Evolutionary conservation across 2,329 filamentous ascomycete genomes (phyloP), one percentile per base, ranked within the genome.

Genomic region (Aspergillus pseudoterreus): DNA sequence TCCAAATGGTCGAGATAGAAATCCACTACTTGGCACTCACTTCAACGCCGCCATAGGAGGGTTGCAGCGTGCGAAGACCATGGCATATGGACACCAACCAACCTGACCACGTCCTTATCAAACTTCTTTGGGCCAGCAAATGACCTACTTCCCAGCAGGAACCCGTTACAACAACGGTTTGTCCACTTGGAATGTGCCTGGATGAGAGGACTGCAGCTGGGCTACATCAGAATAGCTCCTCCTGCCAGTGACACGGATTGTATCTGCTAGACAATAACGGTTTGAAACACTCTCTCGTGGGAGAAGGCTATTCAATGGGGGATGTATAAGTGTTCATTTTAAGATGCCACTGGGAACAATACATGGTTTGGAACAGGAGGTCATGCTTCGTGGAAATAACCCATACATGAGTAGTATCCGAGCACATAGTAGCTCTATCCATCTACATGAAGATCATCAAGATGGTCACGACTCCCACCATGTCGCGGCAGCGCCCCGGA

Each of bases 401-500:
- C 27, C 27, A 11, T 30, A 30, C 27, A 30, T 11, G 27, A 30
- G 27, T 30, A 30, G 27, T 30, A 30, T 30, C 8, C 27, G 8
- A 11, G 27, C 27, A 30, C 27, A 3, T 8, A 30, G 27, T 30
- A 30, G 27, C 10, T 30, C 27, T 30, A 30, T 30, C 27, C 10
- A 30, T 30, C 27, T 30, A 30, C 8, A 30, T 30, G 27, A 30
- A 30, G 10, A 30, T 30, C 27, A 30, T n/a, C 17, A 54, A 45
- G n/a, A 55, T 55, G 47, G 49, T 47, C 1, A 45, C 56, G 3
- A 51, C 54, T 6, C 51, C 54, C 12, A 46, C 49, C 24, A 50
- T 55, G 22, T 63, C 60, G 14, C 60, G 63, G 14, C 63, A 65
- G 49, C 60, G 61, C 2, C 63, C 63, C 5, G 63, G 63, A 6